These are phyloP conservation scores for Saturnispora dispora DNA, from an alignment of 805 yeast species.

Conservation along the genomic window DNA sequence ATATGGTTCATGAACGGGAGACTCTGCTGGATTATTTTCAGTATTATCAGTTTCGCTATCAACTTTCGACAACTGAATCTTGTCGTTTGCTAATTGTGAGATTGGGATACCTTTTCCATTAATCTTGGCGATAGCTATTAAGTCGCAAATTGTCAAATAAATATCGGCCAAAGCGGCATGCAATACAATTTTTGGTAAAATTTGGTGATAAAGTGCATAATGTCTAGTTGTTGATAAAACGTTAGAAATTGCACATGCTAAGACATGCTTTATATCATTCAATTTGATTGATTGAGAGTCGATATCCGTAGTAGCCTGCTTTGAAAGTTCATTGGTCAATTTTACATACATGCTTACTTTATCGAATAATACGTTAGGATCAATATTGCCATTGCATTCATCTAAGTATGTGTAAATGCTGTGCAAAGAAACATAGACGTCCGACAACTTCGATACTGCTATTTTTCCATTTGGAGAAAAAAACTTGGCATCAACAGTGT, in stretches of 20 bases:
- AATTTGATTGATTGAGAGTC: constrained; percentile 1
- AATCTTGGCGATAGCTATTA: constrained; percentile 45
- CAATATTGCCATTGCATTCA: constrained; percentile 22
- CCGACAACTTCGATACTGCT: constrained; percentile 35
- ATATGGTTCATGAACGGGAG: background rate
- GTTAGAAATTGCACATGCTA: constrained; percentile 64
- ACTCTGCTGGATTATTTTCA: background rate
- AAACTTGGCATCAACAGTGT: constrained; percentile 2
- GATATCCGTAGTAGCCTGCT: constrained; percentile 28
- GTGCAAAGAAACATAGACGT: constrained; percentile 42
- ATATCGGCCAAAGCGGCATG: constrained; percentile 73
- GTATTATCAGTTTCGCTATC: background rate
- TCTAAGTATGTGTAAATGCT: constrained; percentile 28
- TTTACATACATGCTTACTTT: constrained; percentile 42
- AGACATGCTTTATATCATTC: constrained; percentile 34
- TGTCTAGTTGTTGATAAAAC: constrained; percentile 71
- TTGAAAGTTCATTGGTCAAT: constrained; percentile 30
- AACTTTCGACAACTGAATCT: background rate
- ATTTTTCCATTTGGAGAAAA: constrained; percentile 34
- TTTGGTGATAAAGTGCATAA: constrained; percentile 49
- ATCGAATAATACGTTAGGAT: constrained; percentile 36
- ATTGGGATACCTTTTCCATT: constrained; percentile 12
- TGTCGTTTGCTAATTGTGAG: background rate
- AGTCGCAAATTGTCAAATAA: constrained; percentile 54
- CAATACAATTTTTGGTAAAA: constrained; percentile 61